Evolutionary conservation across 768 basidiomycete genomes (phyloP), one percentile per base, ranked within the genome.

Genomic region (Tulasnella sp.): DNA sequence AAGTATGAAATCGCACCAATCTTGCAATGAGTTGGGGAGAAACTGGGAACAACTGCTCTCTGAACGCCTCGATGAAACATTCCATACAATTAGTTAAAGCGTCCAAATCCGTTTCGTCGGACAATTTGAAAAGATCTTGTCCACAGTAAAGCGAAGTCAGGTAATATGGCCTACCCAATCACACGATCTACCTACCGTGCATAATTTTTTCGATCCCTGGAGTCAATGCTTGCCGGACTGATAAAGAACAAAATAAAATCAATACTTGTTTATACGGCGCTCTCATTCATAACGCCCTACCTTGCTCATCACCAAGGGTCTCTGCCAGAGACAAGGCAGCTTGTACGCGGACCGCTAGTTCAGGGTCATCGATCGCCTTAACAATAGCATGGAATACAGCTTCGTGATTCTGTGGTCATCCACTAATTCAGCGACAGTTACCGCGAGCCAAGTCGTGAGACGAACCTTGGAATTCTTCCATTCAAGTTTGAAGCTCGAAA

Each of bases 71-170:
- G 13, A 91, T 89, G 76, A 92, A 81, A 22, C 77, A 75, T 59
- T 88, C 83, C 81, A 89, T 87, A 59, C 81, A 76, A 55, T 69
- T 71, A 60, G 86, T 88, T 49, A 91, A 70, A 42, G 86, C 73
- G 62, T 92, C 88, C 37, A 93, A 68, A 62, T 92, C 89, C 39
- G 86, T 88, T 65, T 91, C 85, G 62, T 90, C 84, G n/a, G 84
- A 79, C 37, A 93, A 72, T 63, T 86, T 87, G 58, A 91, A 73
- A n/a, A 91, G 69, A 62, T 84, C 86, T 86, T 12, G 2, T 19
- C 32, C 32, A 15, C 19, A 24, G 32, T 24, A 31, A 24, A 16
- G 3, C 12, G 2, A 1, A 16, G 5, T 9, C 3, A n/a, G 28
- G 28, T 29, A 28, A 3, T 16, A 10, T n/a, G 28, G 9, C 24